These are phyloP conservation scores for Dactylellina leptospora DNA, from an alignment of 2,329 filamentous ascomycete species.

Conservation along the genomic window DNA sequence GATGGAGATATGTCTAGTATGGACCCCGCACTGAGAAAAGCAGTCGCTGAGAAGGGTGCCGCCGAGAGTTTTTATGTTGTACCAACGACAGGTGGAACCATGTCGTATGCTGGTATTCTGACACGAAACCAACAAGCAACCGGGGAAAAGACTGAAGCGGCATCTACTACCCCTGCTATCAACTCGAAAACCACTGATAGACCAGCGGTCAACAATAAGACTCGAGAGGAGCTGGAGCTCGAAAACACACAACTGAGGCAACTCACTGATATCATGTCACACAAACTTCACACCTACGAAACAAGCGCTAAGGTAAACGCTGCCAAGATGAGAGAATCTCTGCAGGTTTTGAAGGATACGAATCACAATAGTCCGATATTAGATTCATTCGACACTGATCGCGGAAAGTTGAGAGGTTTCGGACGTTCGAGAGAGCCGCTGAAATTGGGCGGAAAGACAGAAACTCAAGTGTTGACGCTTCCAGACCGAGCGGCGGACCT, in stretches of 20 bases:
- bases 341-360: conserved; percentile 83
- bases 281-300: conserved; percentile 91
- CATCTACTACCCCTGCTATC: conserved; percentile 29
- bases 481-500: conserved; percentile 45
- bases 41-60: conserved; percentile 59
- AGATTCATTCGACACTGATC: conserved; percentile 62
- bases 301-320: conserved; percentile 73
- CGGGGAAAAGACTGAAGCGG: conserved; percentile 48
- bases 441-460: conserved; percentile 41
- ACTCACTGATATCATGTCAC: conserved; percentile 84
- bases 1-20: conserved; percentile 52
- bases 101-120: conserved; percentile 90
- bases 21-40: conserved; percentile 48
- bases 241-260: conserved; percentile 88
- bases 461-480: conserved; percentile 59
- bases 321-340: conserved; percentile 69
- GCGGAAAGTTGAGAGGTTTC: conserved; percentile 56
- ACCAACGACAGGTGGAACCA: conserved; percentile 86
- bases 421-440: conserved; percentile 48
- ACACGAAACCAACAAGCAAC: conserved; percentile 63
- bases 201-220: conserved; percentile 64
- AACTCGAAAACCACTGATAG: conserved; percentile 54
- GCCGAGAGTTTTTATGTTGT: conserved; percentile 93
- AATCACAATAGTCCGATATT: conserved; percentile 59
- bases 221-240: conserved; percentile 84